These are phyloP conservation scores for Nicotiana knightiana DNA, from an alignment of 257 asterid genomes.

Conservation along the genomic window DNA sequence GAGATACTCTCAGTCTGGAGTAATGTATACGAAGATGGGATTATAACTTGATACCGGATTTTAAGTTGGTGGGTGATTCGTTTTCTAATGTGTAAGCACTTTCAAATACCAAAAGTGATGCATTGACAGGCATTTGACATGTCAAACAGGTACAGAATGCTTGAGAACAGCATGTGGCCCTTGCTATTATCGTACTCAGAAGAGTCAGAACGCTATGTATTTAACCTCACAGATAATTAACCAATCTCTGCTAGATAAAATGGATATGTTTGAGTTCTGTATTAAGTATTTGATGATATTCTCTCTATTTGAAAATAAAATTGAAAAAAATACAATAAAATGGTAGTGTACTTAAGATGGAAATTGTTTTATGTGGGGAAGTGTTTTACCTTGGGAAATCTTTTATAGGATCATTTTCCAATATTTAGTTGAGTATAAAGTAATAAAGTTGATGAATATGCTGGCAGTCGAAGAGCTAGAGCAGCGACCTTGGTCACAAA, in stretches of 20 bases:
- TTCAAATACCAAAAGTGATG: background rate
- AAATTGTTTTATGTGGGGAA: background rate
- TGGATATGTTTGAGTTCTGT: background rate
- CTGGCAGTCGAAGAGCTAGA: background rate
- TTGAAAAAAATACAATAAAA: background rate
- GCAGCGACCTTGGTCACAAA: background rate
- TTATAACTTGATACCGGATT: background rate
- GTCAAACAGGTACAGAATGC: background rate
- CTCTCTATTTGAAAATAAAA: background rate
- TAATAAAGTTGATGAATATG: background rate
- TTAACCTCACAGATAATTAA: background rate
- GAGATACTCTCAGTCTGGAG: background rate
- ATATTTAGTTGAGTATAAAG: background rate
- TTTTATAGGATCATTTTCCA: background rate
- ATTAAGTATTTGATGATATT: background rate
- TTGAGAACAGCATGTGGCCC: background rate
- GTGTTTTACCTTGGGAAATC: background rate
- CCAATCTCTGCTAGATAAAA: background rate
- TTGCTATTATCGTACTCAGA: background rate
- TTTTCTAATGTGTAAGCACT: background rate
- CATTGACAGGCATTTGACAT: background rate
- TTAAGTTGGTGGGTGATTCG: background rate
- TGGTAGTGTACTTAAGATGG: background rate
- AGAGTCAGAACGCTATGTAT: background rate
- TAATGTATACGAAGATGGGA: background rate